Percentiles rank a stretch among this genome's conserved stretches.
phyloP scores from a whole-genome alignment of 352 stramenopile species.

The Phytophthora pinifolia region DNA sequence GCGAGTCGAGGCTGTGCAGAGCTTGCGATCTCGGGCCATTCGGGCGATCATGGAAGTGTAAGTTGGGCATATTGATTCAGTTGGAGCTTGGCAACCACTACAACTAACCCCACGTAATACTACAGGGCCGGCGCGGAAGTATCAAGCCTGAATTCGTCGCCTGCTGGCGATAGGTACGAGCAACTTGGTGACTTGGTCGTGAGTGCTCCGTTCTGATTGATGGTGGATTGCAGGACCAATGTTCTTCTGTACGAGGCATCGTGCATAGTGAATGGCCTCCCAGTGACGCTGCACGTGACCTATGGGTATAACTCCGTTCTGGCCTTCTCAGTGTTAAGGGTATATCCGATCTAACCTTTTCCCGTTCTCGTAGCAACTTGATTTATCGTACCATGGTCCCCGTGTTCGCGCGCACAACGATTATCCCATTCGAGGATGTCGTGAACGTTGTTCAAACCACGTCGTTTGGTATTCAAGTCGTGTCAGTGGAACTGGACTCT shows the following conservation, averaged over 20 bases:
- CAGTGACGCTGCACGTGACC: constrained; percentile 71
- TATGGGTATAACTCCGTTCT: constrained; percentile 46
- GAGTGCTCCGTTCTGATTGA: background rate
- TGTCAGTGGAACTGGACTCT: constrained; percentile 48
- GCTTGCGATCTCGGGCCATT: constrained; percentile 58
- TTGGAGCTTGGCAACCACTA: no score
- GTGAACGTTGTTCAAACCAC: constrained; percentile 52
- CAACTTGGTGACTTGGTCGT: background rate
- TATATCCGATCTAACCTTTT: constrained; percentile 4
- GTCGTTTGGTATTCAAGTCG: constrained; percentile 66
- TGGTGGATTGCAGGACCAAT: constrained; percentile 41
- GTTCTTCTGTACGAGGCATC: constrained; percentile 82
- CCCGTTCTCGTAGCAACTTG: constrained; percentile 33
- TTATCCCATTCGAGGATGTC: constrained; percentile 64
- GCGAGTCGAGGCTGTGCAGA: constrained; percentile 59
- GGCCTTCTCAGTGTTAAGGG: no score
- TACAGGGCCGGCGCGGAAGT: constrained; percentile 51
- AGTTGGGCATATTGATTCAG: constrained; percentile 16
- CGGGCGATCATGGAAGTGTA: constrained; percentile 66
- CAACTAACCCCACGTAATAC: no score
- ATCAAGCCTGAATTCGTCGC: constrained; percentile 41
- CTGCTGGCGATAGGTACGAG: constrained; percentile 33
- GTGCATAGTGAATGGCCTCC: constrained; percentile 71
- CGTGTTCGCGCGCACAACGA: constrained; percentile 65
- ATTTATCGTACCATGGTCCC: constrained; percentile 81